phyloP scores from a whole-genome alignment of 1,284 basidiomycete genomes.

The Fomitiporia mediterranea region DNA sequence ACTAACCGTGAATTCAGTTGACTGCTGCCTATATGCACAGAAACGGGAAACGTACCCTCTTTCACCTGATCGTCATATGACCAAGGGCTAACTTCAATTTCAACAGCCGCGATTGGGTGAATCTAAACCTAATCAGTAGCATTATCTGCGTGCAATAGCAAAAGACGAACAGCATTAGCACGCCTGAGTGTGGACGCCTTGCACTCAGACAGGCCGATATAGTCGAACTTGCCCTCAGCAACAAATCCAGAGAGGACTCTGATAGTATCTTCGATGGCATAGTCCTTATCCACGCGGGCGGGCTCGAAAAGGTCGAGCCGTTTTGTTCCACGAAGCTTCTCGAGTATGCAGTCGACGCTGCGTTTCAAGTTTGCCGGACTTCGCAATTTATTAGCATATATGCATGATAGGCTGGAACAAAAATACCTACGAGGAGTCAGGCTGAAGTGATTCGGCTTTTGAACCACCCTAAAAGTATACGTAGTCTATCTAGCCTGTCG shows the following conservation, averaged over 20 bases:
- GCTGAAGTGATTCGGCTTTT: constrained; percentile 14
- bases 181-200: constrained; percentile 41
- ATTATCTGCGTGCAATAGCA: too few relatives aligned
- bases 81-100: constrained; percentile 52
- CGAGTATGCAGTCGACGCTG: constrained; percentile 36
- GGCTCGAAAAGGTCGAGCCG: constrained; percentile 42
- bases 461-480: constrained; percentile 40
- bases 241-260: constrained; percentile 28
- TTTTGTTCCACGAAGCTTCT: constrained; percentile 38
- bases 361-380: constrained; percentile 38
- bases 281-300: constrained; percentile 32
- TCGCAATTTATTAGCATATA: not conserved
- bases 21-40: too few relatives aligned
- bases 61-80: constrained; percentile 40
- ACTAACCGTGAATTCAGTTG: too few relatives aligned
- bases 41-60: constrained; percentile 28
- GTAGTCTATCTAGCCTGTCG: constrained; percentile 24
- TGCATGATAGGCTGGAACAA: not conserved
- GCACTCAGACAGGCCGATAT: constrained; percentile 47
- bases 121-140: constrained; percentile 32
- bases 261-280: constrained; percentile 34
- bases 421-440: constrained; percentile 28
- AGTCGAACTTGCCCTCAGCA: constrained; percentile 40
- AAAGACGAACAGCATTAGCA: constrained; percentile 33
- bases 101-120: constrained; percentile 42